A percentile compares a stretch with the other conserved stretches of the same genome.
These are phyloP conservation scores for Darksidea phi DNA, from an alignment of 495 filamentous ascomycete species.

Conservation along the genomic window DNA sequence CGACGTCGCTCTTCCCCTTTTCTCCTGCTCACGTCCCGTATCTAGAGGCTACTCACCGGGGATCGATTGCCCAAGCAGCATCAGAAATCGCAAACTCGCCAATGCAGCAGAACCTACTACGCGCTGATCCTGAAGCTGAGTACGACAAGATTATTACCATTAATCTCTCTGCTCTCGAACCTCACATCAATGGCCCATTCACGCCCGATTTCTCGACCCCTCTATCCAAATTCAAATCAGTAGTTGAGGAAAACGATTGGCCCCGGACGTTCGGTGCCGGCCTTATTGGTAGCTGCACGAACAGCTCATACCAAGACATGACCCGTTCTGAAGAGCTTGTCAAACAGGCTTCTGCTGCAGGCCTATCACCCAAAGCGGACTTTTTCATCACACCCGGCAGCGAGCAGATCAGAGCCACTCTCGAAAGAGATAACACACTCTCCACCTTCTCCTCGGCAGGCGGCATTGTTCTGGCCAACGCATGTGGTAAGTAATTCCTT, in stretches of 20 bases:
- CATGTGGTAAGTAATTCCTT: slow-evolving; percentile 70
- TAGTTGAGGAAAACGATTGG: slow-evolving; percentile 81
- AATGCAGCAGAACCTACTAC: slow-evolving; percentile 59
- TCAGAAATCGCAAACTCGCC: slow-evolving; percentile 43
- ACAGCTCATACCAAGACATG: slow-evolving; percentile 99
- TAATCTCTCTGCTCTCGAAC: slow-evolving; percentile 84
- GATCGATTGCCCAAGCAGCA: slow-evolving; percentile 65
- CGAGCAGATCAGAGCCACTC: slow-evolving; percentile 92
- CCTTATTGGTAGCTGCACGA: slow-evolving; percentile 96
- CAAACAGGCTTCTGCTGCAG: slow-evolving; percentile 81
- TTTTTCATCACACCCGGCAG: slow-evolving; percentile 97
- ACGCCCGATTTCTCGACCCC: slow-evolving; percentile 94
- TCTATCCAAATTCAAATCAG: slow-evolving; percentile 79
- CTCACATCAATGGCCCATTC: slow-evolving; percentile 96
- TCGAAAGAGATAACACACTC: slow-evolving; percentile 81
- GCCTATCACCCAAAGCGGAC: slow-evolving; percentile 79
- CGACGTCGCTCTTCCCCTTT: slow-evolving; percentile 91
- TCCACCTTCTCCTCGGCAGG: slow-evolving; percentile 84
- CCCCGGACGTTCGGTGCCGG: slow-evolving; percentile 86
- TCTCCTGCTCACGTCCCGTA: slow-evolving; percentile 70
- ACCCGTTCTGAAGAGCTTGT: slow-evolving; percentile 87
- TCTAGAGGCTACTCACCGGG: slow-evolving; percentile 77
- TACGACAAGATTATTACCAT: slow-evolving; percentile 94
- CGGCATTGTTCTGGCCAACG: slow-evolving; percentile 87
- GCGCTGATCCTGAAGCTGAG: slow-evolving; percentile 73